Conservation (phyloP, 208 protist species). For the Crithidia bombi region DNA sequence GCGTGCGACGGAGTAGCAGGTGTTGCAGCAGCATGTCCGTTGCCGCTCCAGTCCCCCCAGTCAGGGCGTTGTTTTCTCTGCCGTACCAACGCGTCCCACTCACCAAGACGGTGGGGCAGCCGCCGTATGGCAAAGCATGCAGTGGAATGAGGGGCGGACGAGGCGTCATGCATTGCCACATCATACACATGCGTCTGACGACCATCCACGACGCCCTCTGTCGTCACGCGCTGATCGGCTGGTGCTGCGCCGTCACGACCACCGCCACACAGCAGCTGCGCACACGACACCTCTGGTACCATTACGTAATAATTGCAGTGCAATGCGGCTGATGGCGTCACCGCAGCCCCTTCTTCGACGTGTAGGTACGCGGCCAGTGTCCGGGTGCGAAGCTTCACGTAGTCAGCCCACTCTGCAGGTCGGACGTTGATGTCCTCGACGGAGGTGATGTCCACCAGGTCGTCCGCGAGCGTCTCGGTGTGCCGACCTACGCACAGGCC, state of each 20-base stretch:
- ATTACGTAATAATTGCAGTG: conserved; percentile 23
- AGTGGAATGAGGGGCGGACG: not conserved
- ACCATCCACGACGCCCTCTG: conserved; percentile 27
- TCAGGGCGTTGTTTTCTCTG: not conserved
- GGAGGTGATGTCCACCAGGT: not conserved
- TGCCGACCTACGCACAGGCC: conserved; percentile 37
- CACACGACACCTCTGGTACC: conserved; percentile 31
- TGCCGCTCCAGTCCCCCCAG: not conserved
- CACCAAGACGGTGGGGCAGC: conserved; percentile 3
- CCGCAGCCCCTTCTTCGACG: conserved; percentile 12
- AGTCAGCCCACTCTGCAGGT: conserved; percentile 10
- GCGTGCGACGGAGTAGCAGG: not conserved
- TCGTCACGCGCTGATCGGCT: not conserved
- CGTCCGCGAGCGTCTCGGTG: conserved; percentile 2
- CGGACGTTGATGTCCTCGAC: conserved; percentile 13
- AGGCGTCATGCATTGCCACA: not conserved
- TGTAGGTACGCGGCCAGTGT: conserved; percentile 9
- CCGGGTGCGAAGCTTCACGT: conserved; percentile 31
- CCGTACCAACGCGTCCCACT: conserved; percentile 7
- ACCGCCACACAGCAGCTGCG: conserved; percentile 24
- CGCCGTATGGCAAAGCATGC: not conserved
- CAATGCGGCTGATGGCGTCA: not conserved
- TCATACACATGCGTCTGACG: conserved; percentile 34
- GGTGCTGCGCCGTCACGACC: not conserved
- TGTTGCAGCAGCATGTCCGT: not conserved